Evolutionary conservation across 208 protist species (phyloP).

Genomic region (Wallacemonas sp.): DNA sequence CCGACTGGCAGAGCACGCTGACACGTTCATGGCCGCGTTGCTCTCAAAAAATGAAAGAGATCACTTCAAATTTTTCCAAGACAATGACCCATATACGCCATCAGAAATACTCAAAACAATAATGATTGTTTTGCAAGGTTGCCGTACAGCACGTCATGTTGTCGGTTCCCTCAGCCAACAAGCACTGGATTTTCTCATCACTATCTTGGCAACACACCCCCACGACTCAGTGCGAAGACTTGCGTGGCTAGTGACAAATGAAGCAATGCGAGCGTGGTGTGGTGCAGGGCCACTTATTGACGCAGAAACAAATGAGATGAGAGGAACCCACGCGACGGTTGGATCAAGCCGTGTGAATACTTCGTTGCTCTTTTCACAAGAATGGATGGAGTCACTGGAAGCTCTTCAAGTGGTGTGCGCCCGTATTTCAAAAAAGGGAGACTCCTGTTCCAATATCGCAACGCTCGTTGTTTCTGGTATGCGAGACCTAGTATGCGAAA

Average conservation of each 20-base stretch:
- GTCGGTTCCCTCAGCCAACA: constrained; percentile 23
- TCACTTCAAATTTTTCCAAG: constrained; percentile 69
- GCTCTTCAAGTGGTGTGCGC: constrained; percentile 27
- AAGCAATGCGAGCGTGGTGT: constrained; percentile 54
- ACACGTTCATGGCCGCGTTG: constrained; percentile 53
- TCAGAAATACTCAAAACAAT: constrained; percentile 45
- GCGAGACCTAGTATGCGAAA: constrained; percentile 51
- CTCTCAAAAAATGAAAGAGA: constrained; percentile 46
- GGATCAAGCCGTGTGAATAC: constrained; percentile 15
- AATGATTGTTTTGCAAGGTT: constrained; percentile 28
- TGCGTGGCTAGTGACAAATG: constrained; percentile 39
- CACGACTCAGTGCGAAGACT: constrained; percentile 26
- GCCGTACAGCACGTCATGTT: constrained; percentile 24
- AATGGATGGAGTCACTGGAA: constrained; percentile 42
- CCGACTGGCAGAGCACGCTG: constrained; percentile 41
- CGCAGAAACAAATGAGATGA: constrained; percentile 13
- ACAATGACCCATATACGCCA: constrained; percentile 61
- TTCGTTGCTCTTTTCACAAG: constrained; percentile 42
- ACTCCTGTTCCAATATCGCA: constrained; percentile 31
- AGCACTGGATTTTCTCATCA: constrained; percentile 33
- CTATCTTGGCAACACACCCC: constrained; percentile 27
- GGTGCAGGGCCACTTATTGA: constrained; percentile 40
- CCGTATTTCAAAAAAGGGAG: constrained; percentile 30
- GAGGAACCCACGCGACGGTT: too few relatives aligned
- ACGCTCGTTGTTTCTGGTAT: constrained; percentile 46